Conservation (phyloP, 495 filamentous ascomycete species). For the Parmelia sp. region DNA sequence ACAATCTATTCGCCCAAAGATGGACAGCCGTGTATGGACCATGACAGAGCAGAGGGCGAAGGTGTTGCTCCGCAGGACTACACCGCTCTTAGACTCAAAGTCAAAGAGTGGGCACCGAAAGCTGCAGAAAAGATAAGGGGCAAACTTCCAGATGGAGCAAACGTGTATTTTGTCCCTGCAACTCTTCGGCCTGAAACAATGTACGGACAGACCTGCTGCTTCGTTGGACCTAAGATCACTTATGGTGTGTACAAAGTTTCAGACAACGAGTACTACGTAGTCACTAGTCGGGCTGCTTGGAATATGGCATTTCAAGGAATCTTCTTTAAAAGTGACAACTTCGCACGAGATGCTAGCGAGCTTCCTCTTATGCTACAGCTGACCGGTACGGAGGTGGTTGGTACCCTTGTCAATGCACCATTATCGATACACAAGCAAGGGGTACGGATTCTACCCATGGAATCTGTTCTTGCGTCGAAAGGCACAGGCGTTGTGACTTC, state of each 20-base stretch:
- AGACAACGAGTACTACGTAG: conserved; percentile 77
- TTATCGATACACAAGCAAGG: conserved; percentile 79
- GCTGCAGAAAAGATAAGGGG: conserved; percentile 61
- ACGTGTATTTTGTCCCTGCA: conserved; percentile 84
- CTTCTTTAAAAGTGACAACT: conserved; percentile 68
- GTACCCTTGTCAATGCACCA: conserved; percentile 79
- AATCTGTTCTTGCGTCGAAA: conserved; percentile 81
- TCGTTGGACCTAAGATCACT: conserved; percentile 83
- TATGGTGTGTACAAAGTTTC: conserved; percentile 85
- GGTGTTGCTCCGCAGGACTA: conserved; percentile 89
- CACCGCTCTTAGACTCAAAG: conserved; percentile 80
- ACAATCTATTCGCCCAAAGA: conserved; percentile 96
- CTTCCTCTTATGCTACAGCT: conserved; percentile 55
- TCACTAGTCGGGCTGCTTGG: conserved; percentile 78
- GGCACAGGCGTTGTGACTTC: conserved; percentile 95
- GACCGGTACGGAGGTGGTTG: conserved; percentile 71
- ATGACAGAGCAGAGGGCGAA: conserved; percentile 88
- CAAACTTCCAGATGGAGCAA: conserved; percentile 68
- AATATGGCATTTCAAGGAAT: conserved; percentile 95
- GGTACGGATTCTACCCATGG: conserved; percentile 91
- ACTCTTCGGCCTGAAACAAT: conserved; percentile 95
- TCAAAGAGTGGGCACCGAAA: conserved; percentile 77
- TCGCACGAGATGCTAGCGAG: conserved; percentile 54
- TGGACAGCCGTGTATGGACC: conserved; percentile 96
- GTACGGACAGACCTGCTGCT: conserved; percentile 96